Percentiles rank a stretch among this genome's conserved stretches.
These are phyloP conservation scores for Fonsecaea erecta DNA, from an alignment of 2,329 filamentous ascomycete species.

Conservation along the genomic window DNA sequence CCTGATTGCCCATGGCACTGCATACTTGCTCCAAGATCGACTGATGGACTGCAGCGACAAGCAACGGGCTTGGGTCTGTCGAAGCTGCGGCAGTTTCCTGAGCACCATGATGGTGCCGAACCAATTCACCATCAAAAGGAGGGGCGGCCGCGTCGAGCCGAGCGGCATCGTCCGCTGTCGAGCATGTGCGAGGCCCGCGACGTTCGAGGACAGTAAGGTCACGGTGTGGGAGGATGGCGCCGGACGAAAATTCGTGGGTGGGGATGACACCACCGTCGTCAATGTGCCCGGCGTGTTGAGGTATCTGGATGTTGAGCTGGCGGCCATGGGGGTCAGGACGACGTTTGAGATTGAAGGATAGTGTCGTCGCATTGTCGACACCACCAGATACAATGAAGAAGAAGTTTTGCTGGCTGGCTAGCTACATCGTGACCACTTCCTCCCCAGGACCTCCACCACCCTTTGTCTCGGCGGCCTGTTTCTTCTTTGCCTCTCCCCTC, in stretches of 20 bases:
- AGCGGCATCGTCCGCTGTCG: conserved; percentile 74
- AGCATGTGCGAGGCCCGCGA: conserved; percentile 71
- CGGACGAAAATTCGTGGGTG: conserved; percentile 81
- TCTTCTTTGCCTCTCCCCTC: background rate
- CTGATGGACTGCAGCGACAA: conserved; percentile 98
- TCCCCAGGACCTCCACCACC: background rate
- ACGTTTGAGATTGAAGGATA: conserved; percentile 76
- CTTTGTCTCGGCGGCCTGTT: background rate
- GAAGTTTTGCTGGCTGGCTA: background rate
- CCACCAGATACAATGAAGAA: background rate
- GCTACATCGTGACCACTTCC: conserved; percentile 31
- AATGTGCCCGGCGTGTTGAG: conserved; percentile 91
- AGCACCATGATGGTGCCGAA: conserved; percentile 69
- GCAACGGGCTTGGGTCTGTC: conserved; percentile 85
- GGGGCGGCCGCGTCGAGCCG: conserved; percentile 49
- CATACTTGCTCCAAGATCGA: conserved; percentile 91
- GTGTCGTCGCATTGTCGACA: background rate
- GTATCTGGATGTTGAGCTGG: conserved; percentile 91
- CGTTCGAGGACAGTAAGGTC: conserved; percentile 69
- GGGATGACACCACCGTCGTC: conserved; percentile 87
- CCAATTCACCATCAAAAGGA: conserved; percentile 31
- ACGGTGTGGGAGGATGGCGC: conserved; percentile 86
- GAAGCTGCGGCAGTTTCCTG: conserved; percentile 85
- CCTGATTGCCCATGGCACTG: conserved; percentile 90
- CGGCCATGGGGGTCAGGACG: conserved; percentile 94